Percentiles rank a stretch among this genome's conserved stretches.
Conservation (phyloP, 352 stramenopile genomes). For the Globisporangium irregulare region DNA sequence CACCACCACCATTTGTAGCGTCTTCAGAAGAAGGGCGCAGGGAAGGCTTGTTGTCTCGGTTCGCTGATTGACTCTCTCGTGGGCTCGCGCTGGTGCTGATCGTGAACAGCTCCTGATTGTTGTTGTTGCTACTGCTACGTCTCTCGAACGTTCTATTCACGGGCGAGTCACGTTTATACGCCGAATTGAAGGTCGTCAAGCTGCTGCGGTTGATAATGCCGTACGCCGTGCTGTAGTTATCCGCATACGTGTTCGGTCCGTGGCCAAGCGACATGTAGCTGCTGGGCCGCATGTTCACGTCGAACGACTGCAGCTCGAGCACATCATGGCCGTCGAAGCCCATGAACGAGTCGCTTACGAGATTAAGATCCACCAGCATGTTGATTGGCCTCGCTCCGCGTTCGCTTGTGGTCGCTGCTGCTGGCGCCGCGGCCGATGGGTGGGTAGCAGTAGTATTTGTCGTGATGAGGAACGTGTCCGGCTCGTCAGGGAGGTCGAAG, state of each 20-base stretch:
- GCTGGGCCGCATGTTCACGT: constrained; percentile 3
- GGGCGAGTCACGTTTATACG: neutral
- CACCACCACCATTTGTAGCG: neutral
- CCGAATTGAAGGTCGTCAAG: neutral
- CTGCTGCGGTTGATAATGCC: neutral
- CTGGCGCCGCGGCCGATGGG: neutral
- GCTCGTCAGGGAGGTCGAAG: neutral
- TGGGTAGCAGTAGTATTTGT: neutral
- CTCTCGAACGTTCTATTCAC: neutral
- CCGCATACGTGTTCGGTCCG: neutral
- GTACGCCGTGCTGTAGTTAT: neutral
- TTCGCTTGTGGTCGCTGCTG: neutral
- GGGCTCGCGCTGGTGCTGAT: constrained; percentile 3
- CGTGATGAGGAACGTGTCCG: neutral
- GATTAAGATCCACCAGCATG: constrained; percentile 13
- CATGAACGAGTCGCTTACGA: neutral
- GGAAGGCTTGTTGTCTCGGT: neutral
- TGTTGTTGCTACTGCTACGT: neutral
- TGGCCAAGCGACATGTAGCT: neutral
- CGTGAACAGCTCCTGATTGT: neutral
- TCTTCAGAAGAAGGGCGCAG: neutral
- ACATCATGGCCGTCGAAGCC: neutral
- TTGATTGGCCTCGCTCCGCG: neutral
- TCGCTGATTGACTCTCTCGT: neutral
- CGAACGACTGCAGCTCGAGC: constrained; percentile 10